These are phyloP conservation scores for Kodamaea laetipori DNA, from an alignment of 805 yeast species.

Conservation along the genomic window DNA sequence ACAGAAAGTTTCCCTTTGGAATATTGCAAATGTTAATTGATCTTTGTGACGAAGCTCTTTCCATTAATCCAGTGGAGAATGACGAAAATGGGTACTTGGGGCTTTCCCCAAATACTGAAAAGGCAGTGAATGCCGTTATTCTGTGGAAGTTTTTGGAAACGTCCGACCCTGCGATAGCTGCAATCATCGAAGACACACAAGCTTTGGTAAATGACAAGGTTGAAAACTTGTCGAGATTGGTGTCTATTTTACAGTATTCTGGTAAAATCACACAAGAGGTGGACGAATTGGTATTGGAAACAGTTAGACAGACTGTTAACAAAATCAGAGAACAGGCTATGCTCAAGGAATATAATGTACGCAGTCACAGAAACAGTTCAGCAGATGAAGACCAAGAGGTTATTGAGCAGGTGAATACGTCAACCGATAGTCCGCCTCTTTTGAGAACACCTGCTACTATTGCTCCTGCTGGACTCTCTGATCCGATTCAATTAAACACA, in stretches of 20 bases:
- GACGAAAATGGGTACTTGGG: constrained; percentile 36
- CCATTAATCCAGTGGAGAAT: constrained; percentile 59
- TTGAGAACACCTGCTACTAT: constrained; percentile 1
- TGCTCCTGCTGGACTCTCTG: constrained; percentile 6
- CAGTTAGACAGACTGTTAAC: constrained; percentile 64
- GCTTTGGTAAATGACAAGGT: constrained; percentile 61
- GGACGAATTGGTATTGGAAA: constrained; percentile 62
- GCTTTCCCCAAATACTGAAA: constrained; percentile 62
- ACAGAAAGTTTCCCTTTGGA: constrained; percentile 63
- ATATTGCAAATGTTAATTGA: constrained; percentile 58
- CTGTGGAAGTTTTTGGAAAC: constrained; percentile 50
- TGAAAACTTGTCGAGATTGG: constrained; percentile 67
- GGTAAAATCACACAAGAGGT: constrained; percentile 79
- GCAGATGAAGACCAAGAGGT: constrained; percentile 5
- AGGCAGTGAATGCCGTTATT: constrained; percentile 51
- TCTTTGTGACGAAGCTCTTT: constrained; percentile 72
- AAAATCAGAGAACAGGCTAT: constrained; percentile 48
- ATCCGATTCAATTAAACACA: constrained; percentile 7
- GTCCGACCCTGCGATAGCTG: constrained; percentile 63
- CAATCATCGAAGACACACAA: constrained; percentile 69
- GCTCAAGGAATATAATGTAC: constrained; percentile 15
- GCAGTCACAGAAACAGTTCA: constrained; percentile 8
- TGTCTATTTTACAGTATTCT: constrained; percentile 72
- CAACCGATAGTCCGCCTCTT: neutral
- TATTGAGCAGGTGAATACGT: neutral